Percentiles rank a stretch among this genome's conserved stretches.
Evolutionary conservation across 2,329 filamentous ascomycete species (phyloP).

Genomic region (Fusarium foetens): DNA sequence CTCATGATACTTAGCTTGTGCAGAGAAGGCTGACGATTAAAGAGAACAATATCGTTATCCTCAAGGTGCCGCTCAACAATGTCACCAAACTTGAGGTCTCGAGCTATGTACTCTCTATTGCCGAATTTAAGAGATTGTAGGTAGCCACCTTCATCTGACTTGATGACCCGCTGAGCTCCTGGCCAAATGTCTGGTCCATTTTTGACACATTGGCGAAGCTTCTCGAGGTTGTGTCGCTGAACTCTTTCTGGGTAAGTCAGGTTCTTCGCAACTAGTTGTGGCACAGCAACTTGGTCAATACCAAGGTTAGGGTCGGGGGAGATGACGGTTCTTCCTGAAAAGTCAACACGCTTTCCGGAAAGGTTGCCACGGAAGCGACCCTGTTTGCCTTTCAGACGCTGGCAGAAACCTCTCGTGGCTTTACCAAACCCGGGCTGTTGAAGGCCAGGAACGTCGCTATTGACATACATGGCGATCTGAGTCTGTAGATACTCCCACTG

Average conservation of each 20-base stretch:
- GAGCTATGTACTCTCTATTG: conserved; percentile 69
- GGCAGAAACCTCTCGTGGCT: conserved; percentile 91
- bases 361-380: conserved; percentile 96
- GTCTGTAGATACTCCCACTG: conserved; percentile 98
- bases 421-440: conserved; percentile 89
- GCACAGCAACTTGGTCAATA: conserved; percentile 93
- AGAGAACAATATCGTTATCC: conserved; percentile 94
- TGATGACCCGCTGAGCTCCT: conserved; percentile 85
- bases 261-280: conserved; percentile 91
- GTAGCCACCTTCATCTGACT: conserved; percentile 73
- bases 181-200: conserved; percentile 85
- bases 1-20: conserved; percentile 99
- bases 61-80: conserved; percentile 94
- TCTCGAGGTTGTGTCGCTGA: conserved; percentile 84
- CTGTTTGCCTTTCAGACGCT: conserved; percentile 95
- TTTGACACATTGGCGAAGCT: conserved; percentile 76
- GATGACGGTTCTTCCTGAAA: conserved; percentile 97
- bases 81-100: conserved; percentile 84
- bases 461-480: conserved; percentile 97
- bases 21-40: conserved; percentile 96
- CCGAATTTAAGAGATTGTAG: conserved; percentile 82
- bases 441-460: conserved; percentile 94
- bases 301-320: conserved; percentile 94
- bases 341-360: conserved; percentile 98
- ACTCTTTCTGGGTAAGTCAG: conserved; percentile 94